Percentiles rank a stretch among this genome's conserved stretches.
These are phyloP conservation scores for Metschnikowia reukaufii DNA, from an alignment of 805 yeast genomes.

Conservation along the genomic window DNA sequence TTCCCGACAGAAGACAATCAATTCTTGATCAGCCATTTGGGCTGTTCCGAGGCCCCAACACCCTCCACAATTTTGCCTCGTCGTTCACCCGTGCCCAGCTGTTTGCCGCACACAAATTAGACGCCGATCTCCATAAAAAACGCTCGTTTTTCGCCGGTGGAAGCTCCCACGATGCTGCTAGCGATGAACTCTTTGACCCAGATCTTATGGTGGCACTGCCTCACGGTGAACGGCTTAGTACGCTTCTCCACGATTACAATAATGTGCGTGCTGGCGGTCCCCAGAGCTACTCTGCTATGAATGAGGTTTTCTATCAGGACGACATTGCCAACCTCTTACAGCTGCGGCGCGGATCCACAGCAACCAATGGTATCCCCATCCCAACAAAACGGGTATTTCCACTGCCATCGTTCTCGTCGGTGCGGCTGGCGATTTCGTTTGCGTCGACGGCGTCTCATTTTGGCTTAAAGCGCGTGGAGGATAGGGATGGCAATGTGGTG, in stretches of 20 bases:
- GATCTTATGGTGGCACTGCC: constrained; percentile 64
- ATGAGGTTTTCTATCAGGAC: constrained; percentile 42
- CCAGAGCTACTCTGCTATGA: constrained; percentile 17
- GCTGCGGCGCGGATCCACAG: constrained; percentile 27
- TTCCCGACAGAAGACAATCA: constrained; percentile 16
- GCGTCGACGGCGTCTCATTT: constrained; percentile 49
- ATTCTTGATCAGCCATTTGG: constrained; percentile 44
- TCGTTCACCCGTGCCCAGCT: constrained; percentile 74
- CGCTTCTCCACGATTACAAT: constrained; percentile 39
- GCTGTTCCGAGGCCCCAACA: constrained; percentile 64
- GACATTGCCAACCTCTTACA: constrained; percentile 31
- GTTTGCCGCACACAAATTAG: constrained; percentile 48
- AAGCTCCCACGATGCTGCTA: constrained; percentile 26
- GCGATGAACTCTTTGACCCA: constrained; percentile 68
- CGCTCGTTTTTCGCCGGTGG: constrained; percentile 55
- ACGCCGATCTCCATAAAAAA: constrained; percentile 54
- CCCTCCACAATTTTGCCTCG: constrained; percentile 75
- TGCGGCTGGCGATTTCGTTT: constrained; percentile 36
- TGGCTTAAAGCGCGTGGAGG: constrained; percentile 63
- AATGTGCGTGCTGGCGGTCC: constrained; percentile 10
- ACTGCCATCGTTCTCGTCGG: constrained; percentile 46
- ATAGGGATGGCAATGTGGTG: constrained; percentile 64
- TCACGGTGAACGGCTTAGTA: constrained; percentile 63
- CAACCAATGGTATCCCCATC: constrained; percentile 23
- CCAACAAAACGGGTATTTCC: constrained; percentile 32